Percentiles rank a stretch among this genome's conserved stretches.
These are phyloP conservation scores for Ormosia semicastrata DNA, from an alignment of 306 rosid genomes.

Conservation along the genomic window DNA sequence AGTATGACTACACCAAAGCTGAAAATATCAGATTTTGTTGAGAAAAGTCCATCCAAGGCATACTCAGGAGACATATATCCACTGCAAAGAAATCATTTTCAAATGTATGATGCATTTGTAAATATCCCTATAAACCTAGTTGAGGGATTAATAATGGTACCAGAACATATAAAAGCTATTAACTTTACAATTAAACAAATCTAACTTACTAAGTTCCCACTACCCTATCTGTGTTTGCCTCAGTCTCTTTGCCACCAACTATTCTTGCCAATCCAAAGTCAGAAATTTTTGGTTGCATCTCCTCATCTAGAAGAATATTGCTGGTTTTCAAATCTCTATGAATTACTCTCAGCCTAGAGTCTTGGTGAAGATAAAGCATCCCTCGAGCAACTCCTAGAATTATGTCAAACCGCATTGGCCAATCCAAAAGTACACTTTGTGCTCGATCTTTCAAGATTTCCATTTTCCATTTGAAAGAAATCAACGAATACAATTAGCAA, in stretches of 20 bases:
- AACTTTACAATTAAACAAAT: neutral
- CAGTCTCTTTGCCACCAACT: constrained; percentile 1
- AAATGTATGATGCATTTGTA: neutral
- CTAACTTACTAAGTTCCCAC: neutral
- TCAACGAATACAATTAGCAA: neutral
- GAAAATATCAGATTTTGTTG: constrained; percentile 43
- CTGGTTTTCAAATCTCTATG: constrained; percentile 14
- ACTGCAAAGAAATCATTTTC: neutral
- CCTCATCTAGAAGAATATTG: constrained; percentile 6
- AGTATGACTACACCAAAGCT: constrained; percentile 50
- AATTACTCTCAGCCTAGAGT: constrained; percentile 15
- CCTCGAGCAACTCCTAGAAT: constrained; percentile 26
- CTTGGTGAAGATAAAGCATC: constrained; percentile 23
- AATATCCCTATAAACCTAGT: too few species aligned
- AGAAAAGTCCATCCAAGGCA: constrained; percentile 37
- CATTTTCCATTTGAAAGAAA: neutral
- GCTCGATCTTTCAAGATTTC: neutral
- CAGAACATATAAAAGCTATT: neutral
- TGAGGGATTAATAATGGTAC: neutral
- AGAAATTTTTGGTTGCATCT: constrained; percentile 1
- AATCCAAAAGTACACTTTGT: neutral
- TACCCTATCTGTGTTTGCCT: neutral
- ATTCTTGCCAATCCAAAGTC: constrained; percentile 15
- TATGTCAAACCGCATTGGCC: constrained; percentile 37
- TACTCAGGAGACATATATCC: constrained; percentile 45